Evolutionary conservation across 805 yeast species (phyloP).

Genomic region (Kazachstania martiniae): DNA sequence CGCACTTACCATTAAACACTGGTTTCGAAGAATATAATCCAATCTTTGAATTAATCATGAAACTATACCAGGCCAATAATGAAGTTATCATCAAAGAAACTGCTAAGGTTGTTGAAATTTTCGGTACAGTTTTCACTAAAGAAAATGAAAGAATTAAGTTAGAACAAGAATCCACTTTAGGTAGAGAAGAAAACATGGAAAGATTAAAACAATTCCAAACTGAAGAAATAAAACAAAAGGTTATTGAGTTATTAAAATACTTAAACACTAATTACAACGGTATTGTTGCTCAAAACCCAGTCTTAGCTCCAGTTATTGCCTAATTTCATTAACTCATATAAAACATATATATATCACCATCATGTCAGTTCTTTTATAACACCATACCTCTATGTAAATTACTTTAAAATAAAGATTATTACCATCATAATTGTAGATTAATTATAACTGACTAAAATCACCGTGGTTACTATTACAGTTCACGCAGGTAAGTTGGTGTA

Average conservation of each 20-base stretch:
- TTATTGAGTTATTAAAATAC: constrained; percentile 60
- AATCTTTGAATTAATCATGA: constrained; percentile 65
- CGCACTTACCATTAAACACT: constrained; percentile 74
- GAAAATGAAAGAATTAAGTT: constrained; percentile 65
- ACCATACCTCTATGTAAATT: not conserved
- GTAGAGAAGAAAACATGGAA: constrained; percentile 76
- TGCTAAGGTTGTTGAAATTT: constrained; percentile 52
- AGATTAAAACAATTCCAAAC: constrained; percentile 68
- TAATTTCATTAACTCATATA: constrained; percentile 3
- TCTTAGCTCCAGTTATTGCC: constrained; percentile 29
- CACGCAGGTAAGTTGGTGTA: no score
- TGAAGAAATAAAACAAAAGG: constrained; percentile 53
- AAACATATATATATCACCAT: not conserved
- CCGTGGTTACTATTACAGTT: no score
- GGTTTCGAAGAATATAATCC: constrained; percentile 92
- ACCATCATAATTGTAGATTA: no score
- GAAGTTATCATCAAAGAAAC: constrained; percentile 43
- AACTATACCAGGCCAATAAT: constrained; percentile 56
- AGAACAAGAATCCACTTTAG: constrained; percentile 64
- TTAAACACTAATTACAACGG: constrained; percentile 58
- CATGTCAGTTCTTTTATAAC: no score
- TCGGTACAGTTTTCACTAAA: constrained; percentile 60
- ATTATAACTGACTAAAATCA: no score
- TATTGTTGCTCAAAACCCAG: constrained; percentile 38
- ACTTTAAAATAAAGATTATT: no score